phyloP scores from a whole-genome alignment of 495 filamentous ascomycete genomes.

The Lentithecium fluviatile region DNA sequence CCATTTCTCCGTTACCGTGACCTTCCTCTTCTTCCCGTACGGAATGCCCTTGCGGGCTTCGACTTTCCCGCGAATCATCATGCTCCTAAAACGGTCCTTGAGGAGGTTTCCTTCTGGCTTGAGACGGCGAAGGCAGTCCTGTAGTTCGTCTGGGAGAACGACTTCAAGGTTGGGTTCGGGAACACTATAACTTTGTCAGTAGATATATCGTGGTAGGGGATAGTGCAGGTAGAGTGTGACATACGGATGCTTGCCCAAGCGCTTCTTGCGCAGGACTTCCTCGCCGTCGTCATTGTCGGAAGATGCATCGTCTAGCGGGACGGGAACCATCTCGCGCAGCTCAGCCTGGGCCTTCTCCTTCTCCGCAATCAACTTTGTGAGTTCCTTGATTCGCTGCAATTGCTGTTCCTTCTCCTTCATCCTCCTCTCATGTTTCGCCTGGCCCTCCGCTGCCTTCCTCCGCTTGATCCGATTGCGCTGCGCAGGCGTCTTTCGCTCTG shows the following conservation, averaged over 20 bases:
- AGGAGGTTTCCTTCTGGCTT: conserved; percentile 94
- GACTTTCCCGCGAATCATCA: conserved; percentile 84
- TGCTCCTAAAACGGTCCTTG: conserved; percentile 84
- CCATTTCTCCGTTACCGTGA: conserved; percentile 89
- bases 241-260: conserved; percentile 70
- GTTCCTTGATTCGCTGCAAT: conserved; percentile 55
- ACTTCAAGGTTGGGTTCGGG: conserved; percentile 81
- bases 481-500: conserved; percentile 77
- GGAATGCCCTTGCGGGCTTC: conserved; percentile 74
- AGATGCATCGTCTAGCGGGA: conserved; percentile 48
- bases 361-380: conserved; percentile 61
- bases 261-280: conserved; percentile 65
- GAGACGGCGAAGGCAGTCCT: conserved; percentile 81
- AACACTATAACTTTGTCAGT: conserved; percentile 48
- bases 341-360: conserved; percentile 49
- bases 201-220: neutral
- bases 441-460: conserved; percentile 79
- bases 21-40: conserved; percentile 75
- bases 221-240: conserved; percentile 32
- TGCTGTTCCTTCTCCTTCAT: conserved; percentile 65
- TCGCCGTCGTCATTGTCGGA: conserved; percentile 55
- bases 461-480: conserved; percentile 85
- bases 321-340: conserved; percentile 39
- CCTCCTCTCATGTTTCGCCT: conserved; percentile 69
- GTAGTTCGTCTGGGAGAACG: conserved; percentile 87